These are phyloP conservation scores for Macadamia tetraphylla DNA, from an alignment of 164 flowering plant genomes.

Conservation along the genomic window DNA sequence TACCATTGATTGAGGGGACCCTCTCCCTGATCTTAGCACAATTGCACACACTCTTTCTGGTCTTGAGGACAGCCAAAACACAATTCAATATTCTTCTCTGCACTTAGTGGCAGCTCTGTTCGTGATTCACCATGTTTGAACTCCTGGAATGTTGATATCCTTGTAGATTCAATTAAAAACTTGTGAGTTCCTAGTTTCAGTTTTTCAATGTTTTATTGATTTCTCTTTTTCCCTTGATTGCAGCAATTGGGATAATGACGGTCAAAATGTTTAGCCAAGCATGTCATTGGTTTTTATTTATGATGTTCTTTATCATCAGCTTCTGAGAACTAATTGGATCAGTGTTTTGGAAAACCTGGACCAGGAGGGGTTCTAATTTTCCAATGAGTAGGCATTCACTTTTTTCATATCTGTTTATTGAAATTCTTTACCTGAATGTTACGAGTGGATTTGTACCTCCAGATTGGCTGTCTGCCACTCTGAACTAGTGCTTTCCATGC, in stretches of 20 bases:
- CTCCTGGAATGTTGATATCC: conserved; percentile 81
- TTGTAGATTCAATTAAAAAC: conserved; percentile 73
- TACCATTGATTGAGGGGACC: conserved; percentile 65
- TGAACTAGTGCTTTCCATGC: conserved; percentile 87
- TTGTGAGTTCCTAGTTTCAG: conserved; percentile 40
- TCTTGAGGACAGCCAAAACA: conserved; percentile 57
- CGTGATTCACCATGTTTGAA: conserved; percentile 45
- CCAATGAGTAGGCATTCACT: conserved; percentile 65
- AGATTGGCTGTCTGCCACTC: conserved; percentile 90
- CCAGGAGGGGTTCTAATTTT: conserved; percentile 83
- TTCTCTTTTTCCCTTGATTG: conserved; percentile 3
- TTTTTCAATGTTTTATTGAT: background rate
- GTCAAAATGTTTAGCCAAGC: background rate
- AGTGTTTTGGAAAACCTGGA: conserved; percentile 79
- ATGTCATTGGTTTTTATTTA: conserved; percentile 3
- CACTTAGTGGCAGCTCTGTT: conserved; percentile 43
- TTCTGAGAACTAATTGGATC: conserved; percentile 73
- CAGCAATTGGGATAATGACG: background rate
- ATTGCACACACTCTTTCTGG: conserved; percentile 58
- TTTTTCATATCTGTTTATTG: conserved; percentile 67
- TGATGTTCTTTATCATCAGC: conserved; percentile 44
- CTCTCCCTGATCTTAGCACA: conserved; percentile 64
- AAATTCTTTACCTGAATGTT: conserved; percentile 76
- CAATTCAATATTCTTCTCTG: conserved; percentile 53
- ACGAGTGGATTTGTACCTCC: conserved; percentile 94